Evolutionary conservation across 768 basidiomycete genomes (phyloP).

Genomic region (Leccinum rimulosum): DNA sequence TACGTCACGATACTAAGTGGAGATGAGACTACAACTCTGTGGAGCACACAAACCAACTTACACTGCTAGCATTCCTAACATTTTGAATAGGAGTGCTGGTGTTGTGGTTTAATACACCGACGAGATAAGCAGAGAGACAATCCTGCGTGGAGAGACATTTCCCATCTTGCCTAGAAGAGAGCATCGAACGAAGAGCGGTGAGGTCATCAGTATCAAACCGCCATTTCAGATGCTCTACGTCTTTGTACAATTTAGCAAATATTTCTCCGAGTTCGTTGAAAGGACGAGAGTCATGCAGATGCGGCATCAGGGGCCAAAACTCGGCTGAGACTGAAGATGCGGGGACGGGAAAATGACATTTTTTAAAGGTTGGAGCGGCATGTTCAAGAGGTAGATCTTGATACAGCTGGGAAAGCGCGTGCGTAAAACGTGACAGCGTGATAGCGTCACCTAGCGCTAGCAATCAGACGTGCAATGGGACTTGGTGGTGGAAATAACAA

Average conservation of each 20-base stretch:
- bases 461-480: not conserved
- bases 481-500: not conserved
- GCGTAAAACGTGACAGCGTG: constrained; percentile 30
- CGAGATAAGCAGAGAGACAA: constrained; percentile 30
- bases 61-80: constrained; percentile 30
- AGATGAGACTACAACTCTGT: not conserved
- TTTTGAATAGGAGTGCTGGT: constrained; percentile 9
- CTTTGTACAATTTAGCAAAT: constrained; percentile 12
- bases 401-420: constrained; percentile 29
- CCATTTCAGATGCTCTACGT: constrained; percentile 18
- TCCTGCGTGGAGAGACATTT: constrained; percentile 26
- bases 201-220: constrained; percentile 13
- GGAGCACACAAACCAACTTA: constrained; percentile 11
- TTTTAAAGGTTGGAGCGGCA: constrained; percentile 25
- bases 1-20: constrained; percentile 19
- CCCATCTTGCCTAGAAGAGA: constrained; percentile 4
- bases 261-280: constrained; percentile 17
- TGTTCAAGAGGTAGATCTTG: constrained; percentile 15
- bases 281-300: constrained; percentile 20
- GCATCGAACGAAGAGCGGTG: constrained; percentile 11
- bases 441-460: constrained; percentile 28
- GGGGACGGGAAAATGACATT: constrained; percentile 22
- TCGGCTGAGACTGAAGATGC: constrained; percentile 9
- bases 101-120: constrained; percentile 21
- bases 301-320: constrained; percentile 23